Evolutionary conservation across 2,329 filamentous ascomycete species (phyloP).

Genomic region (Paecilomyces niveus): DNA sequence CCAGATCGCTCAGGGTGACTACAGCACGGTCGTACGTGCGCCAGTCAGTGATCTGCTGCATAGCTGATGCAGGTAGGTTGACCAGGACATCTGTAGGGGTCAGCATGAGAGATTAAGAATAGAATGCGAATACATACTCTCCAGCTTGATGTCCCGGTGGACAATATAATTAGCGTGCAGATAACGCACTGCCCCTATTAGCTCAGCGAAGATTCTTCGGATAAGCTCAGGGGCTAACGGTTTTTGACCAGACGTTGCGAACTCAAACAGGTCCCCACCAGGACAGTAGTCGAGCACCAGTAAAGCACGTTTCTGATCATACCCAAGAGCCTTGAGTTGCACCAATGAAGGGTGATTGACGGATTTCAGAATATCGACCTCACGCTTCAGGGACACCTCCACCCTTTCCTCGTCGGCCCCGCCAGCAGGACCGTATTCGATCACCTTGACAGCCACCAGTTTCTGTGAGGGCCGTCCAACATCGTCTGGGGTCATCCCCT

Average conservation of each 20-base stretch:
- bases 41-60: conserved; percentile 64
- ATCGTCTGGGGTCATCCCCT: conserved; percentile 36
- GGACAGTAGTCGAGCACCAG: conserved; percentile 87
- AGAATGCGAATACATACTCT: conserved; percentile 58
- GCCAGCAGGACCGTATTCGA: conserved; percentile 88
- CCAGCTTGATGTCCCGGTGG: conserved; percentile 94
- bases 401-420: conserved; percentile 89
- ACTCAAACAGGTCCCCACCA: conserved; percentile 89
- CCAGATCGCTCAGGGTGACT: conserved; percentile 83
- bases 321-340: conserved; percentile 84
- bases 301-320: conserved; percentile 73
- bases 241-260: conserved; percentile 67
- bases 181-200: conserved; percentile 79
- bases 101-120: conserved; percentile 5
- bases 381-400: conserved; percentile 86
- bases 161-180: conserved; percentile 81
- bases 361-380: conserved; percentile 85
- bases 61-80: conserved; percentile 64
- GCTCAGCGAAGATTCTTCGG: conserved; percentile 79
- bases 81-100: conserved; percentile 70
- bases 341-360: conserved; percentile 86
- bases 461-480: conserved; percentile 48
- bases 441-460: conserved; percentile 89
- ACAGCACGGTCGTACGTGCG: conserved; percentile 71
- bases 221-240: conserved; percentile 63